These are phyloP conservation scores for Phytophthora lateralis DNA, from an alignment of 352 stramenopile species.

Conservation along the genomic window DNA sequence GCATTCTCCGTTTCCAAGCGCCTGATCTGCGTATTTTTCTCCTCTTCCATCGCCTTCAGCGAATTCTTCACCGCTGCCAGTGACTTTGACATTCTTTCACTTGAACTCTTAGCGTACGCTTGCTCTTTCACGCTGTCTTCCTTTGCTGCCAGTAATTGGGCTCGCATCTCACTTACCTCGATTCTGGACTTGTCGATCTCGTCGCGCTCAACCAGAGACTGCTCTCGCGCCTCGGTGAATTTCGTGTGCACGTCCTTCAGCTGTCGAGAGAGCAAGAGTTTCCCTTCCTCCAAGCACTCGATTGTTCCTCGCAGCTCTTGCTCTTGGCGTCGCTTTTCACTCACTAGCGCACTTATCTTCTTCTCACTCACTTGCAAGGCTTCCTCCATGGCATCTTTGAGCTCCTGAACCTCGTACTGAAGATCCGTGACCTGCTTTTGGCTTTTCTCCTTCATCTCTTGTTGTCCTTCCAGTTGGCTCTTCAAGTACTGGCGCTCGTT, in stretches of 20 bases:
- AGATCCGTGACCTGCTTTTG: conserved; percentile 48
- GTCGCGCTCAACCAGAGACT: conserved; percentile 64
- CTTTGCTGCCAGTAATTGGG: conserved; percentile 44
- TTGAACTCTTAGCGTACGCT: conserved; percentile 48
- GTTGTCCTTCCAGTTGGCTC: conserved; percentile 67
- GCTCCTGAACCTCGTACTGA: conserved; percentile 47
- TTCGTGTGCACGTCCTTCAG: conserved; percentile 69
- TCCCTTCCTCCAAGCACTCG: conserved; percentile 58
- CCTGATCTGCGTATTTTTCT: conserved; percentile 60
- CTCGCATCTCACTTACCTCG: conserved; percentile 51
- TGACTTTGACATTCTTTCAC: conserved; percentile 66
- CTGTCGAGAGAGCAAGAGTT: conserved; percentile 52
- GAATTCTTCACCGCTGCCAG: conserved; percentile 63
- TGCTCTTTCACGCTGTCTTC: conserved; percentile 70
- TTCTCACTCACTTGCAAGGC: conserved; percentile 42
- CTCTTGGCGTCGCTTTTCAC: conserved; percentile 42
- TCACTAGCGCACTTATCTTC: conserved; percentile 40
- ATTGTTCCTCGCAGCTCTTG: conserved; percentile 44
- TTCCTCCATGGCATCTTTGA: conserved; percentile 47
- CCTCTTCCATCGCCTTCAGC: conserved; percentile 63
- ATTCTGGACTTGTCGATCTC: conserved; percentile 64
- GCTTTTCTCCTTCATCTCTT: conserved; percentile 50
- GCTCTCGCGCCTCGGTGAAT: conserved; percentile 58
- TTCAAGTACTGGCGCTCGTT: conserved; percentile 87
- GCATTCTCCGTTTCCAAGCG: conserved; percentile 56